Percentiles rank a stretch among this genome's conserved stretches.
Conservation (phyloP, 2,329 filamentous ascomycete species). For the Phialophora expanda region DNA sequence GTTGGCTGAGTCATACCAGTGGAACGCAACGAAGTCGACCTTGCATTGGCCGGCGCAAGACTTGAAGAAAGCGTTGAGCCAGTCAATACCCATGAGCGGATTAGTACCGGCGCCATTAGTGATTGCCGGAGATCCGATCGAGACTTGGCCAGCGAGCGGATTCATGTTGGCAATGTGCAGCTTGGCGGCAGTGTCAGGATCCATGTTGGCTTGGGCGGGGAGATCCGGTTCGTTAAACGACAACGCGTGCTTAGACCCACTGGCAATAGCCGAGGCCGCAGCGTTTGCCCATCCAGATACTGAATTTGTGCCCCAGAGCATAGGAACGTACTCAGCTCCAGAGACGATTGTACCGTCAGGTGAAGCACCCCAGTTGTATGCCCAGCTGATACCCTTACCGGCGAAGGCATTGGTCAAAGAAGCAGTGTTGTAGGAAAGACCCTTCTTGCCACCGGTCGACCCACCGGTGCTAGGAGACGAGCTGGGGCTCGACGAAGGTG, state of each 20-base stretch:
- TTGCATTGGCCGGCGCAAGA: constrained; percentile 47
- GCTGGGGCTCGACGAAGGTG: constrained; percentile 27
- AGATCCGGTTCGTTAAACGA: constrained; percentile 57
- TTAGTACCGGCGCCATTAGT: constrained; percentile 45
- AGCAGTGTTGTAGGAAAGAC: constrained; percentile 51
- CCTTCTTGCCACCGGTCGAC: constrained; percentile 42
- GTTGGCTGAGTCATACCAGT: constrained; percentile 51
- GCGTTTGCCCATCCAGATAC: constrained; percentile 46
- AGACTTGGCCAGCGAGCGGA: constrained; percentile 45
- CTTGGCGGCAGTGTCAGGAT: constrained; percentile 45
- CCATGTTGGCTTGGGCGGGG: constrained; percentile 47
- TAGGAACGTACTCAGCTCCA: constrained; percentile 52
- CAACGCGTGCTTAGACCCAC: constrained; percentile 47
- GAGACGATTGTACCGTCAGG: constrained; percentile 43
- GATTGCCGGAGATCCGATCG: constrained; percentile 51
- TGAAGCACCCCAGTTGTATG: constrained; percentile 53
- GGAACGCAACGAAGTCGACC: constrained; percentile 50
- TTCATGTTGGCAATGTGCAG: constrained; percentile 49
- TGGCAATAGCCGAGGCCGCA: constrained; percentile 40
- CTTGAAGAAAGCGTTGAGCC: constrained; percentile 50
- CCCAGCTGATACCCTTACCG: constrained; percentile 47
- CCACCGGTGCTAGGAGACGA: constrained; percentile 27
- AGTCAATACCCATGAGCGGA: constrained; percentile 46
- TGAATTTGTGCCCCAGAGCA: constrained; percentile 51
- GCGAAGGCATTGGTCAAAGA: constrained; percentile 44